Conservation (phyloP, 331 rosid genomes). For the Prunus yedoensis region DNA sequence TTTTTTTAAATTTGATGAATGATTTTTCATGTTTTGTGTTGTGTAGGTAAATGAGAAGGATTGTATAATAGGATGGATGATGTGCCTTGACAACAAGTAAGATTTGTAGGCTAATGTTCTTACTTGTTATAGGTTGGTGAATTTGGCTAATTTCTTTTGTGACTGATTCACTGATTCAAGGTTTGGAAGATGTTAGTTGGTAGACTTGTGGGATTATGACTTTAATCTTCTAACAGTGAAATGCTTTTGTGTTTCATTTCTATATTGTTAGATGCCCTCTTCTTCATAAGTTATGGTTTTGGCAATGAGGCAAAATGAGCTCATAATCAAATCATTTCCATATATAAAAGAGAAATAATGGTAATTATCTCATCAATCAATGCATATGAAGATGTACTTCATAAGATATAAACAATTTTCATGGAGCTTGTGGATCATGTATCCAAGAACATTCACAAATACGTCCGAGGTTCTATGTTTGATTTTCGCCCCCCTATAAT, state of each 20-base stretch:
- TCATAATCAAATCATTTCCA: too few relatives aligned
- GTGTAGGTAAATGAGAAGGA: slow-evolving; percentile 2
- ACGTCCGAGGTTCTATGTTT: too few relatives aligned
- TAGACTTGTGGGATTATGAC: background rate
- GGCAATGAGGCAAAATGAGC: too few relatives aligned
- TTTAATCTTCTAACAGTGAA: background rate
- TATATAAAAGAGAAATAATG: too few relatives aligned
- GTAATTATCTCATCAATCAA: too few relatives aligned
- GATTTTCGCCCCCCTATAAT: too few relatives aligned
- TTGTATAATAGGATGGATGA: background rate
- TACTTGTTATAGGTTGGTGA: background rate
- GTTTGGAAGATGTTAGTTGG: background rate
- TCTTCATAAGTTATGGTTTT: background rate
- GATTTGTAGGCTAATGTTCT: background rate
- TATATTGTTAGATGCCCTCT: too few relatives aligned
- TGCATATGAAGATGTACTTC: too few relatives aligned
- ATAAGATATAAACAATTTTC: too few relatives aligned
- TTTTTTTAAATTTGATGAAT: background rate
- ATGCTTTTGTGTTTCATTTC: background rate
- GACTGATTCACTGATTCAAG: background rate
- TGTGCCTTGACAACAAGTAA: background rate
- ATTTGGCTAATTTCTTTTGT: background rate
- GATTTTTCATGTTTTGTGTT: background rate
- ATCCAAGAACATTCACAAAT: too few relatives aligned
- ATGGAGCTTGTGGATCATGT: too few relatives aligned